Conservation (phyloP, 352 stramenopile genomes). For the Phytopythium montanum region DNA sequence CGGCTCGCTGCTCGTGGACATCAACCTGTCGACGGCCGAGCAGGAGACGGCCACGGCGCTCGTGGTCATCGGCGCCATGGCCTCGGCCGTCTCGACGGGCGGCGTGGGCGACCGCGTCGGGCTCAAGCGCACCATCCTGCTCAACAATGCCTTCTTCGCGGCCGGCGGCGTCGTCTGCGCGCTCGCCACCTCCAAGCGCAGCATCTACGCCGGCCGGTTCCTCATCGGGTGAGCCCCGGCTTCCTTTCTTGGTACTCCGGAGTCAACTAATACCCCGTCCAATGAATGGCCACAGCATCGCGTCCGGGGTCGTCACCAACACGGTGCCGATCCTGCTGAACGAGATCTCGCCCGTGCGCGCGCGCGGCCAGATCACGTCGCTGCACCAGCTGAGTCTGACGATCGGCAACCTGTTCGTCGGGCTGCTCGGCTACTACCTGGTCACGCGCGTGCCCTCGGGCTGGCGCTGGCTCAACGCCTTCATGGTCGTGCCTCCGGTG, state of each 20-base stretch:
- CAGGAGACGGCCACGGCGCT: conserved; percentile 74
- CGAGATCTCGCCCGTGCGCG: conserved; percentile 66
- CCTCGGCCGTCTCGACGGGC: conserved; percentile 56
- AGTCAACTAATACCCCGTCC: neutral
- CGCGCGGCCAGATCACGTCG: conserved; percentile 76
- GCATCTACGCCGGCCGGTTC: conserved; percentile 59
- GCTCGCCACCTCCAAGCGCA: conserved; percentile 48
- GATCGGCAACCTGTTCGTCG: conserved; percentile 80
- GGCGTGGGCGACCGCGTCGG: conserved; percentile 50
- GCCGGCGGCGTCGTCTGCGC: conserved; percentile 49
- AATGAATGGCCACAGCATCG: conserved; percentile 23
- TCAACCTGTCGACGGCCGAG: conserved; percentile 67
- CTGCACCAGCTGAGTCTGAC: conserved; percentile 87
- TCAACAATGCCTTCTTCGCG: conserved; percentile 76
- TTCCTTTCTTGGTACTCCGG: no score
- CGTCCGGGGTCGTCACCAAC: conserved; percentile 75
- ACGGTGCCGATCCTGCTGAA: conserved; percentile 81
- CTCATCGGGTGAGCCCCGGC: conserved; percentile 43
- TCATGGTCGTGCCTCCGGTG: conserved; percentile 60
- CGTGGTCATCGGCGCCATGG: conserved; percentile 63
- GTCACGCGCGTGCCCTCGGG: conserved; percentile 76
- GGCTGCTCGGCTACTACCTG: conserved; percentile 72
- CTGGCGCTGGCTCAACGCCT: conserved; percentile 81
- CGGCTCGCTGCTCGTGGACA: conserved; percentile 66
- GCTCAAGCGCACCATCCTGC: conserved; percentile 61